These are phyloP conservation scores for Nakazawaea populi DNA, from an alignment of 805 yeast species.

Conservation along the genomic window DNA sequence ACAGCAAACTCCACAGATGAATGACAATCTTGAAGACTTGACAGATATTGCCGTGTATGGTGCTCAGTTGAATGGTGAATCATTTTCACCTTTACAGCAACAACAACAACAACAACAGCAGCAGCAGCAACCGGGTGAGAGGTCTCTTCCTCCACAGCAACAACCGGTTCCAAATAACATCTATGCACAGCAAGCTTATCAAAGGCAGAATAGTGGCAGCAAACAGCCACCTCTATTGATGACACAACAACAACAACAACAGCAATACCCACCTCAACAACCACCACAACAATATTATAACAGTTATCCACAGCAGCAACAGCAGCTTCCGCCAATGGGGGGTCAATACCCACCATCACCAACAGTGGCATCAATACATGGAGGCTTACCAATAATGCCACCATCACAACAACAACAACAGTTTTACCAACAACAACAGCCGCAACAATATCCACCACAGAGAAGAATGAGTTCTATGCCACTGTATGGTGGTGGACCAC, in stretches of 20 bases:
- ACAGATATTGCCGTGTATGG: slow-evolving; percentile 13
- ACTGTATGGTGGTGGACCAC: slow-evolving; percentile 14
- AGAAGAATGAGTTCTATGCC: slow-evolving; percentile 22
- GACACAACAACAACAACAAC: slow-evolving; percentile 7
- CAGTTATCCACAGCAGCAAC: not conserved
- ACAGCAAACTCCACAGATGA: slow-evolving; percentile 6
- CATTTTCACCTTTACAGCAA: slow-evolving; percentile 5
- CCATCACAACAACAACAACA: slow-evolving; percentile 15
- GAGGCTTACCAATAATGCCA: slow-evolving; percentile 24
- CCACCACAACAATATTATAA: slow-evolving; percentile 27
- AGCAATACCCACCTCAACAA: slow-evolving; percentile 23
- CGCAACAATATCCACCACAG: slow-evolving; percentile 12
- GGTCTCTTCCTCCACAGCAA: not conserved
- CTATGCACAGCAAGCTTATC: slow-evolving; percentile 9
- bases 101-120: not conserved
- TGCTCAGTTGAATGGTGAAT: slow-evolving; percentile 12
- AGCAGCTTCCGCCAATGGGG: not conserved
- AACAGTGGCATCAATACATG: slow-evolving; percentile 21
- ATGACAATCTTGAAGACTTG: slow-evolving; percentile 9
- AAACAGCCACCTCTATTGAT: not conserved
- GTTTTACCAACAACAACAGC: slow-evolving; percentile 10
- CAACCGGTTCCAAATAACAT: slow-evolving; percentile 6
- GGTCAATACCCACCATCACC: not conserved
- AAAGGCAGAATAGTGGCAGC: not conserved
- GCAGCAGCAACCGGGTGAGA: not conserved